These are phyloP conservation scores for Suhomyces faveliae DNA, from an alignment of 805 yeast species.

Conservation along the genomic window DNA sequence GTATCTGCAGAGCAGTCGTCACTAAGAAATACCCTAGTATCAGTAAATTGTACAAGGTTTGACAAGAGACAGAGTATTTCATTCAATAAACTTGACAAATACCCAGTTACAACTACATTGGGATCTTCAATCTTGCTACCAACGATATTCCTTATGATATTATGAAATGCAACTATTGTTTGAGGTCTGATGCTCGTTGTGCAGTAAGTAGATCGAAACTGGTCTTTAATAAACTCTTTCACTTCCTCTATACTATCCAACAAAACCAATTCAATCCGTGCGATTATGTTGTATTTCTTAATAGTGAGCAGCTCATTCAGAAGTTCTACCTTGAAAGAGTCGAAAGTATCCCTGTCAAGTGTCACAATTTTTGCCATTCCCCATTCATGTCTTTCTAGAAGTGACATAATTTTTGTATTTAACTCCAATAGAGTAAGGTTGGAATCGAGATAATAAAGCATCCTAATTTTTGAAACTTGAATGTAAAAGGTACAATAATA, in stretches of 20 bases:
- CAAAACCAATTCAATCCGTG: not conserved
- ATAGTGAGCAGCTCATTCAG: not conserved
- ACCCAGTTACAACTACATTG: not conserved
- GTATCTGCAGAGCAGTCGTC: not conserved
- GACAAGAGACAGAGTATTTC: not conserved
- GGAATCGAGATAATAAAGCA: not conserved
- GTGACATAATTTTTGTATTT: not conserved
- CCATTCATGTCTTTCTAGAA: not conserved
- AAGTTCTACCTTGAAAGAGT: not conserved
- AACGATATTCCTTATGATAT: not conserved
- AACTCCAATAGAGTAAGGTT: not conserved
- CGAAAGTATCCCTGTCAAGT: not conserved
- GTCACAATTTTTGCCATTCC: not conserved
- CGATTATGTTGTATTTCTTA: not conserved
- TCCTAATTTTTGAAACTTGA: not conserved
- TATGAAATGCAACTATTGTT: not conserved
- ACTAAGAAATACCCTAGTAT: not conserved
- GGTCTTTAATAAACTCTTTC: not conserved
- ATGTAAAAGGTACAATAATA: not conserved
- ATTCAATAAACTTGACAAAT: not conserved
- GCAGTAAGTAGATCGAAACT: not conserved
- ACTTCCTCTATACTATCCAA: slow-evolving; percentile 1
- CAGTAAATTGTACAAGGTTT: not conserved
- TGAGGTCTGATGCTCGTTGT: not conserved
- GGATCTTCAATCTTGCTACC: not conserved